Conservation (phyloP, 2,329 filamentous ascomycete species). For the Sporothrix schenckii region DNA sequence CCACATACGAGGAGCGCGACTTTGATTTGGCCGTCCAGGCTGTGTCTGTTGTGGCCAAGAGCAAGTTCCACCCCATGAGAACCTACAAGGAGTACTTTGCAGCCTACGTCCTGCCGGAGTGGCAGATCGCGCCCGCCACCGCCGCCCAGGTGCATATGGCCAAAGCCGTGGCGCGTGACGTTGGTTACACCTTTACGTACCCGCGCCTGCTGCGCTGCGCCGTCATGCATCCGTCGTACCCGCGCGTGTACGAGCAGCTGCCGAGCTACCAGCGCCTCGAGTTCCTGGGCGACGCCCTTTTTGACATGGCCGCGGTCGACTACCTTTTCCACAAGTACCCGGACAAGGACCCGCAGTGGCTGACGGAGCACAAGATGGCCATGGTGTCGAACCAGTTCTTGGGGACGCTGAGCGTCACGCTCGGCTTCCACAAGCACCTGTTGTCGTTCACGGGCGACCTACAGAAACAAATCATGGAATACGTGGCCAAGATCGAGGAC, state of each 20-base stretch:
- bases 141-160: slow-evolving; percentile 71
- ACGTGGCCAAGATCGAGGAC: slow-evolving; percentile 60
- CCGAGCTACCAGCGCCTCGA: slow-evolving; percentile 90
- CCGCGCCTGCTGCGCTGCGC: slow-evolving; percentile 79
- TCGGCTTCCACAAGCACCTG: slow-evolving; percentile 77
- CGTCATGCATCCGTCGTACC: slow-evolving; percentile 85
- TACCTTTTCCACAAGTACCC: slow-evolving; percentile 78
- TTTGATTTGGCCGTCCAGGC: slow-evolving; percentile 64
- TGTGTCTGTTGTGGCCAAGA: slow-evolving; percentile 71
- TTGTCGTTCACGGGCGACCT: slow-evolving; percentile 55
- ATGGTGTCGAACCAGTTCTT: slow-evolving; percentile 98
- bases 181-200: slow-evolving; percentile 68
- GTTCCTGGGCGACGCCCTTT: slow-evolving; percentile 85
- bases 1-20: slow-evolving; percentile 45
- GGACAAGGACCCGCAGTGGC: slow-evolving; percentile 85
- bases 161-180: slow-evolving; percentile 60
- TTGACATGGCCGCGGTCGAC: slow-evolving; percentile 84
- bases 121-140: slow-evolving; percentile 65
- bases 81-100: slow-evolving; percentile 73
- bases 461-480: slow-evolving; percentile 54
- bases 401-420: slow-evolving; percentile 74
- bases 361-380: slow-evolving; percentile 99
- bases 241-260: slow-evolving; percentile 72
- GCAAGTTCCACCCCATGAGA: slow-evolving; percentile 68
- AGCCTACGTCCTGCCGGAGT: slow-evolving; percentile 69